Base-by-base conservation (phyloP, 2,329 filamentous ascomycete species). In the Ceratocystis eucalypticola region DNA sequence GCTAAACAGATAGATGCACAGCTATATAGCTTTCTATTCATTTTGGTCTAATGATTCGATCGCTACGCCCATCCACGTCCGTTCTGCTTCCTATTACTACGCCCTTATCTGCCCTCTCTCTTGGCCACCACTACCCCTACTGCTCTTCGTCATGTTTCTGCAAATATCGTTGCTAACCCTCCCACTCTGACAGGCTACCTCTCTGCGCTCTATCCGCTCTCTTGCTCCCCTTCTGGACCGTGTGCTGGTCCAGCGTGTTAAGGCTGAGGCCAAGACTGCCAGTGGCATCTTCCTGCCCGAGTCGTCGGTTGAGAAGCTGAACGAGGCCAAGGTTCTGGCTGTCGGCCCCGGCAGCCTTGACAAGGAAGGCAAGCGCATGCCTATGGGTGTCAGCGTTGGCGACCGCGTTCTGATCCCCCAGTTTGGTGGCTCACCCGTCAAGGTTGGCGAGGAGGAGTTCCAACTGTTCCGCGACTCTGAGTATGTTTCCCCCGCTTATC, bases 231-330 rank as follows among this genome's bases (percentile, higher is more conserved):
- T 99, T 72, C 87, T 99, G 79, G 94, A 99, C 86, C 93, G 94
- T 74, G 91, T 99, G 72, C 88, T 99, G 70, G 91, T 99, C 72
- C 94, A 99, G 86, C 91, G 94, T 79, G 80, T 96, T 80, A 97
- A 97, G 83, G 89, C 93, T 74, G 93, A 97, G 80, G 79, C 91
- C 76, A 96, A 96, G 84, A 99, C 94, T 62, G 91, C 94, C 73
- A 87, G 87, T 74, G 94, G 94, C 74, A 96, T 99, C 83, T 96
- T 95, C 84, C 89, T 99, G 71, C 94, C 94, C 72, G 94, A 99
- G 82, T 92, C 88, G 69, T 89, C 88, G 74, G 91, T 97, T 75
- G 96, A 99, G 85, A 94, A 99, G 79, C 85, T 97, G 76, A 97
- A 96, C 80, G 93, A 97, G 83, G 94, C 90, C 73, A 92, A 91